These are phyloP conservation scores for Coniella lustricola DNA, from an alignment of 2,329 filamentous ascomycete species.

Conservation along the genomic window DNA sequence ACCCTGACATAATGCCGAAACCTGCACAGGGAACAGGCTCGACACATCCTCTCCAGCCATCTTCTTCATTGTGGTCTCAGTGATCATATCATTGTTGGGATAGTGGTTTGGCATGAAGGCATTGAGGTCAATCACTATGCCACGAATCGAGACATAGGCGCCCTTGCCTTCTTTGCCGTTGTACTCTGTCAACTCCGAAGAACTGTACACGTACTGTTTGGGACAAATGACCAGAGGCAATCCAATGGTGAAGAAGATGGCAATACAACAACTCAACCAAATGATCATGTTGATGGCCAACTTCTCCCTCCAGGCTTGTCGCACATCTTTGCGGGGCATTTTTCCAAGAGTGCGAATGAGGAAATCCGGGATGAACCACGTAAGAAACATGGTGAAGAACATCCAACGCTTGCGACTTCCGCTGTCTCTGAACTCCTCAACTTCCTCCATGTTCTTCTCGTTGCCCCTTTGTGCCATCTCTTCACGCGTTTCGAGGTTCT, in stretches of 20 bases:
- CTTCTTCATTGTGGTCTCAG: conserved; percentile 58
- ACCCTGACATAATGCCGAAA: conserved; percentile 83
- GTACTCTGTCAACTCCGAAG: conserved; percentile 64
- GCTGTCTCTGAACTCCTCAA: conserved; percentile 75
- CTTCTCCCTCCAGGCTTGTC: conserved; percentile 93
- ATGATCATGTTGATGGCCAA: conserved; percentile 96
- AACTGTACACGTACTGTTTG: conserved; percentile 79
- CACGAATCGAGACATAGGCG: conserved; percentile 76
- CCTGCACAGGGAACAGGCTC: conserved; percentile 84
- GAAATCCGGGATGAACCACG: conserved; percentile 84
- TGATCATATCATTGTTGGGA: conserved; percentile 47
- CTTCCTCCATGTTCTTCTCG: conserved; percentile 80
- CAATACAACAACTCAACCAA: conserved; percentile 73
- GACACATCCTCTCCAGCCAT: conserved; percentile 90
- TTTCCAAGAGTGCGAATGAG: conserved; percentile 67
- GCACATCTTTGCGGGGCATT: conserved; percentile 88
- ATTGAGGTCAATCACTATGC: conserved; percentile 78
- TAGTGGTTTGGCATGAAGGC: conserved; percentile 72
- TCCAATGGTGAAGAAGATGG: conserved; percentile 82
- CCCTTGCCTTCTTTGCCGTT: conserved; percentile 60
- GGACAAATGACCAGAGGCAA: conserved; percentile 89
- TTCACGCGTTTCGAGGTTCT: conserved; percentile 86
- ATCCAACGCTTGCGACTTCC: conserved; percentile 86
- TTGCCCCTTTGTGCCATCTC: conserved; percentile 95
- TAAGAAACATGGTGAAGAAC: conserved; percentile 72